Conservation (phyloP, 106 monocot species). For the Phalaenopsis equestris region DNA sequence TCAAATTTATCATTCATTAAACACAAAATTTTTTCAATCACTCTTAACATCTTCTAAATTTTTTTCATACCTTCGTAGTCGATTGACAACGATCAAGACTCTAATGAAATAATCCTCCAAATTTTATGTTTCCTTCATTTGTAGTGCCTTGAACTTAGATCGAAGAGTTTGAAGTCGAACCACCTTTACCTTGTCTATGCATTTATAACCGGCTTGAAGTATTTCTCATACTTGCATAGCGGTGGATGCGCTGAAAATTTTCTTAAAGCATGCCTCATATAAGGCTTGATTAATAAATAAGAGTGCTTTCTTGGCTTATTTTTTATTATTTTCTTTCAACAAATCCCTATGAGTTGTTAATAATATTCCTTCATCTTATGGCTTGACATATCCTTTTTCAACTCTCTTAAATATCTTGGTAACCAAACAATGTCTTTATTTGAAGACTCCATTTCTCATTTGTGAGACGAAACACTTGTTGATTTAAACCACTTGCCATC, state of each 20-base stretch:
- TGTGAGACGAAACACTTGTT: no score
- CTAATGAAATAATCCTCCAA: background rate
- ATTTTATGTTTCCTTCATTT: constrained; percentile 7
- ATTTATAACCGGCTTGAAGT: background rate
- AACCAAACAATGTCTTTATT: no score
- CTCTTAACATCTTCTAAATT: background rate
- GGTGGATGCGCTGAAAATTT: background rate
- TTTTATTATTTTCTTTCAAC: background rate
- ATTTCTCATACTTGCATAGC: background rate
- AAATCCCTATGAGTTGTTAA: background rate
- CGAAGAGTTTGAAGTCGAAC: background rate
- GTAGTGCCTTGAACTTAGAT: background rate
- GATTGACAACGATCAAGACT: background rate
- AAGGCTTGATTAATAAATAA: background rate
- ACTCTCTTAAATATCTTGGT: no score
- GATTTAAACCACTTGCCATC: no score
- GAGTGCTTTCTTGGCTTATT: background rate
- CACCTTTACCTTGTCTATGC: background rate
- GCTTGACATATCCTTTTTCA: no score
- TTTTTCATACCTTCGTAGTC: background rate
- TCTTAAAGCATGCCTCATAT: background rate
- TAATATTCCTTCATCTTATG: background rate
- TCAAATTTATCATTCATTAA: no score
- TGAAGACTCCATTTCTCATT: no score
- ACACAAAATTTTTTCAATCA: no score